These are phyloP conservation scores for Syzygium oleosum DNA, from an alignment of 345 rosid genomes.

Conservation along the genomic window DNA sequence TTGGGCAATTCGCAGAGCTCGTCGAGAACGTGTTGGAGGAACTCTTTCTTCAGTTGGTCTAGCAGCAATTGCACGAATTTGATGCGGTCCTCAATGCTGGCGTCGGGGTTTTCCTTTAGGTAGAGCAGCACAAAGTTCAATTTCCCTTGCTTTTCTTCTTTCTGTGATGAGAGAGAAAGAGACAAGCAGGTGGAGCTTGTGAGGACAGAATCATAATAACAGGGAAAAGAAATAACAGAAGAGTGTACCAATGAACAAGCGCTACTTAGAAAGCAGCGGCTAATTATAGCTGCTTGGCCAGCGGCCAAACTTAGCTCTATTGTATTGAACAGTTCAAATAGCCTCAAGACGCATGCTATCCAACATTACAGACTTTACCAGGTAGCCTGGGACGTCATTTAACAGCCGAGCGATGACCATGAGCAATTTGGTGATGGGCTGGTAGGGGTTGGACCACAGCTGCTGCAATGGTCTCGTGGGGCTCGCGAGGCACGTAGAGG, in stretches of 20 bases:
- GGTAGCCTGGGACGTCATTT: background rate
- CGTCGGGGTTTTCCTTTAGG: conserved; percentile 24
- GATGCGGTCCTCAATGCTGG: conserved; percentile 26
- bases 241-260: background rate
- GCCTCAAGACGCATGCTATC: background rate
- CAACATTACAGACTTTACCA: background rate
- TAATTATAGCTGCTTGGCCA: background rate
- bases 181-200: too few relatives aligned
- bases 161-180: conserved; percentile 14
- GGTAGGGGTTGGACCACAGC: conserved; percentile 4
- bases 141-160: conserved; percentile 44
- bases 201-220: background rate
- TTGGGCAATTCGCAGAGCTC: conserved; percentile 28
- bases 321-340: background rate
- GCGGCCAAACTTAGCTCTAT: background rate
- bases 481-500: conserved; percentile 23
- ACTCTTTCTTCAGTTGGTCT: conserved; percentile 22
- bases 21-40: conserved; percentile 26
- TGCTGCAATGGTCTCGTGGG: conserved; percentile 12
- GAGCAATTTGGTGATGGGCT: background rate
- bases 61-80: conserved; percentile 20
- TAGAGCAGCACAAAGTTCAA: conserved; percentile 31
- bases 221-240: background rate
- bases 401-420: background rate
- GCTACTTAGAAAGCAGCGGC: background rate